phyloP scores from a whole-genome alignment of 1,139 yeast genomes.

The Debaryomyces psychrophilus region DNA sequence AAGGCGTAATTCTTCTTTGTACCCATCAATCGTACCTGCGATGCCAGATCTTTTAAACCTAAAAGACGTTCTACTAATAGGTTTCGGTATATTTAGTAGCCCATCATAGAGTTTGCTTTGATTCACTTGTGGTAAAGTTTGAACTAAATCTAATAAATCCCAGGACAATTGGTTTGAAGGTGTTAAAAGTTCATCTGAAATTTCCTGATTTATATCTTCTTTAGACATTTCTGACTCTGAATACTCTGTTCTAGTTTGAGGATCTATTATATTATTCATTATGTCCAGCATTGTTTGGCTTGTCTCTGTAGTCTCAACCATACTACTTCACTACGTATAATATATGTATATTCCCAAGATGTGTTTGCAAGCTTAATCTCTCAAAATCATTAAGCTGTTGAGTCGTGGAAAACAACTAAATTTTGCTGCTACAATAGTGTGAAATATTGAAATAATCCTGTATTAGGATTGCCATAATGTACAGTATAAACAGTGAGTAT shows the following conservation, averaged over 20 bases:
- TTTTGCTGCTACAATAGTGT: not conserved
- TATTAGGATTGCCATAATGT: conserved; percentile 8
- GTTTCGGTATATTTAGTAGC: conserved; percentile 54
- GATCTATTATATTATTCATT: not conserved
- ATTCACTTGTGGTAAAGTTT: conserved; percentile 43
- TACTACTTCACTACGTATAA: not conserved
- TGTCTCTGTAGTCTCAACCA: not conserved
- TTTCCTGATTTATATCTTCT: conserved; percentile 8
- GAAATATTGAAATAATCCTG: not conserved
- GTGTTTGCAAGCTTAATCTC: not conserved
- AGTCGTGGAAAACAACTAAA: conserved; percentile 5
- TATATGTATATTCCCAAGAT: too few relatives aligned
- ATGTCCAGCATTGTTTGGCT: not conserved
- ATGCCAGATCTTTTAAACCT: conserved; percentile 75
- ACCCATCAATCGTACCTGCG: conserved; percentile 64
- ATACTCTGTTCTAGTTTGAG: conserved; percentile 5
- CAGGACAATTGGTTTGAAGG: conserved; percentile 59
- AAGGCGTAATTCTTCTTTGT: conserved; percentile 60
- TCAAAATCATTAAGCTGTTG: not conserved
- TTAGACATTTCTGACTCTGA: not conserved
- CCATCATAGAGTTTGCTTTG: conserved; percentile 38
- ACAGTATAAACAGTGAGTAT: conserved; percentile 7
- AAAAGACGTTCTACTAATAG: conserved; percentile 57
- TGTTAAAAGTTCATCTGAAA: conserved; percentile 35
- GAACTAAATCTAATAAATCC: conserved; percentile 61